Base-by-base conservation (phyloP, 1,139 yeast genomes). In the Debaryomyces sp. region DNA sequence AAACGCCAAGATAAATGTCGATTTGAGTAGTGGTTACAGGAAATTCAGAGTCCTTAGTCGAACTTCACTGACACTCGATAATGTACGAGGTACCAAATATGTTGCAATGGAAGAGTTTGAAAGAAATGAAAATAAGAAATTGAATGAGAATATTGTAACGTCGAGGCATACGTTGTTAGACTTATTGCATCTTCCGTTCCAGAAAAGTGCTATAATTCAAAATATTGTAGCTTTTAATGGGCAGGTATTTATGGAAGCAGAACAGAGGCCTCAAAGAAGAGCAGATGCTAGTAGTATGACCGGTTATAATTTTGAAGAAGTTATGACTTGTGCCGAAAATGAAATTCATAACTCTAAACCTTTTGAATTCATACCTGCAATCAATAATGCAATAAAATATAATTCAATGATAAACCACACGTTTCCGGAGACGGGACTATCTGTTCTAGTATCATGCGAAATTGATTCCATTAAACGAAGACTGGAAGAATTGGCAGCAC, bases 301-400 rank as follows among this genome's bases (percentile, higher is more conserved):
- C 10, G 54, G 54, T 10, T 47, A 45, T 35, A 51, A 49, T 36
- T 50, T 51, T 21, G 54, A 51, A 29, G 43, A 43, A n/a, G 36
- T 48, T 6, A 29, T 51, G 26, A 51, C 52, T 6, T 23, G 33
- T 30, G 13, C 29, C 13, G 12, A 21, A 21, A 2, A 5, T 10
- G 36, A 21, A 7, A 21, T n/a, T 34, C 27, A 36, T 45, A 44
- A 17, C 15, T 8, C n/a, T 9, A 23, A 21, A 4, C 26, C 37
- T 12, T 46, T 46, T 30, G 22, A 38, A 13, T 48, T 43, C 21
- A 23, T 5, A 5, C 53, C 53, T 2, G 44, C 49, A 7, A 30
- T 18, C 12, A 44, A 42, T 29, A 49, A 51, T 33, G 48, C 54
- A 7, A 39, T 40, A 2, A 51, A 51, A 27, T 51, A 41, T 29